Conservation (phyloP, 371 early-diverging fungal species). For the Mucor lusitanicus region DNA sequence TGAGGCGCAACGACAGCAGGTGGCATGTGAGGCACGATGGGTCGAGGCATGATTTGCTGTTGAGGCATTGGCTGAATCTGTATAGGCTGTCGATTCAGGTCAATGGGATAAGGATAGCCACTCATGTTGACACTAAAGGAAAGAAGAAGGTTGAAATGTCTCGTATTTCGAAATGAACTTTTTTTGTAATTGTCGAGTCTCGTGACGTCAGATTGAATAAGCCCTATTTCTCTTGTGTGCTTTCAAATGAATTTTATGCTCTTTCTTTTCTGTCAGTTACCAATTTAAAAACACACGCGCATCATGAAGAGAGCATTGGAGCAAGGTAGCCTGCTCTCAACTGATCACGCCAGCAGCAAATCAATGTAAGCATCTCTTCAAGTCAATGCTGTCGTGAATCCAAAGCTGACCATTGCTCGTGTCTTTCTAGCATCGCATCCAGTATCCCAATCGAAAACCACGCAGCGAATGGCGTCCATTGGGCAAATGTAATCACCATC, state of each 20-base stretch:
- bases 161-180: no score
- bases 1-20: background rate
- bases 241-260: background rate
- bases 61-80: background rate
- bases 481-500: slow-evolving; percentile 2
- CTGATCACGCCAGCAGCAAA: background rate
- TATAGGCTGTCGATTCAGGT: background rate
- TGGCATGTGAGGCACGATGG: background rate
- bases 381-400: background rate
- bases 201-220: background rate
- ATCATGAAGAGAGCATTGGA: background rate
- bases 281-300: background rate
- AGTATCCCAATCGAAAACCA: slow-evolving; percentile 98
- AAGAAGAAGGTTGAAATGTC: no score
- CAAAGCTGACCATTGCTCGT: background rate
- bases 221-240: background rate
- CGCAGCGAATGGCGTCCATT: slow-evolving; percentile 1
- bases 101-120: background rate
- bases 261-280: background rate
- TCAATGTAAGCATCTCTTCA: background rate
- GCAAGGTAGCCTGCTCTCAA: background rate
- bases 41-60: background rate
- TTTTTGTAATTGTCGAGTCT: background rate
- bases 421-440: slow-evolving; percentile 58
- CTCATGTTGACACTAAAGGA: background rate